Percentiles rank a stretch among this genome's conserved stretches.
Conservation (phyloP, 78 protist genomes). For the Chrysochromulina tobinii region DNA sequence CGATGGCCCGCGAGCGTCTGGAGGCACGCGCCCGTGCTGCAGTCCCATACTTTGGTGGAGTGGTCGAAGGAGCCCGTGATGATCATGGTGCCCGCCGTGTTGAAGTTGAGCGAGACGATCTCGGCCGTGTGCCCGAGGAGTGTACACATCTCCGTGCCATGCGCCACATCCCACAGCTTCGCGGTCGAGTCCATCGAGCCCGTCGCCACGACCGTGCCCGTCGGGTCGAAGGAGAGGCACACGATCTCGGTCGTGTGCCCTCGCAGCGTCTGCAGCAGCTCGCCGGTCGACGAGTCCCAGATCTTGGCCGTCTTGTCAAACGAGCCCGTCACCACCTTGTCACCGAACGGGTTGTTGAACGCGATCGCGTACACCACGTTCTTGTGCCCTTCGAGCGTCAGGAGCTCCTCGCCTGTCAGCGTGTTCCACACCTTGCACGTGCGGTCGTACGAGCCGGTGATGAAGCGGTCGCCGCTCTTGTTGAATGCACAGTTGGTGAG, state of each 20-base stretch:
- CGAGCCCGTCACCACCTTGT: constrained; percentile 61
- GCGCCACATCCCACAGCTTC: constrained; percentile 64
- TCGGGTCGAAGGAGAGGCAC: constrained; percentile 63
- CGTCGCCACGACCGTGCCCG: constrained; percentile 55
- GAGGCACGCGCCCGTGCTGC: constrained; percentile 47
- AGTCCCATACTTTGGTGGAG: constrained; percentile 69
- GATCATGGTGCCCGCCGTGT: constrained; percentile 39
- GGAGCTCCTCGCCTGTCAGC: constrained; percentile 63
- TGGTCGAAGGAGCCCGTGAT: constrained; percentile 77
- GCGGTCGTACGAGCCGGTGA: constrained; percentile 77
- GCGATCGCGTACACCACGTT: constrained; percentile 80
- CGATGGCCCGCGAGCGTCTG: constrained; percentile 64
- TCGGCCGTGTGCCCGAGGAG: constrained; percentile 75
- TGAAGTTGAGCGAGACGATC: constrained; percentile 63
- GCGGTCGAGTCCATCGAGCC: constrained; percentile 78
- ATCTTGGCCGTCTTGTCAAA: constrained; percentile 76
- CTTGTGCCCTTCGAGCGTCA: constrained; percentile 75
- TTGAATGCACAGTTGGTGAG: constrained; percentile 79
- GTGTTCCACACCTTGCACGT: constrained; percentile 78
- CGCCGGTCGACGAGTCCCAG: constrained; percentile 68
- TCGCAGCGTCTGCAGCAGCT: constrained; percentile 46
- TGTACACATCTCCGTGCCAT: constrained; percentile 51
- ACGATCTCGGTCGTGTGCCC: constrained; percentile 78
- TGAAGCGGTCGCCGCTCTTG: constrained; percentile 58
- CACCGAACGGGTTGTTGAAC: constrained; percentile 78